Conservation (phyloP, 805 yeast genomes). For the Spathaspora hagerdaliae region DNA sequence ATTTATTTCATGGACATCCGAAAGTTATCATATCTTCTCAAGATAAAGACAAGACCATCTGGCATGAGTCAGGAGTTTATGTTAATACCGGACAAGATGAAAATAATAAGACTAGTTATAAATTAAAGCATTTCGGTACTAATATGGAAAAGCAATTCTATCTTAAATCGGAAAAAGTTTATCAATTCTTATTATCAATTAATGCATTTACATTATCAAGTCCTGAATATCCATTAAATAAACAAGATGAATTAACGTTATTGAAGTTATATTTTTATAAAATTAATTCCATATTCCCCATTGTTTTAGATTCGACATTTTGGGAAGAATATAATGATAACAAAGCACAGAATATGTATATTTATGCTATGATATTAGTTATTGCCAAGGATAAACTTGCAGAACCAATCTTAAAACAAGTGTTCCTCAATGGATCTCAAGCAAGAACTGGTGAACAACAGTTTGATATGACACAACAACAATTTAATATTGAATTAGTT, state of each 20-base stretch:
- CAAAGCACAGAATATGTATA: slow-evolving; percentile 16
- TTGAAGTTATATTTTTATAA: slow-evolving; percentile 27
- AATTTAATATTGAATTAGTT: slow-evolving; percentile 2
- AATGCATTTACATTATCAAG: slow-evolving; percentile 28
- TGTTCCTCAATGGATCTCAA: slow-evolving; percentile 12
- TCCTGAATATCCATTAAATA: slow-evolving; percentile 17
- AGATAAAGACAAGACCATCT: slow-evolving; percentile 15
- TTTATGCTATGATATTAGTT: slow-evolving; percentile 26
- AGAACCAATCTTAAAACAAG: slow-evolving; percentile 18
- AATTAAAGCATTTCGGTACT: neutral
- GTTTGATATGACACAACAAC: neutral
- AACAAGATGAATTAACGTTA: slow-evolving; percentile 16
- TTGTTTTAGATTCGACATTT: slow-evolving; percentile 23
- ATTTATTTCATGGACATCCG: slow-evolving; percentile 23
- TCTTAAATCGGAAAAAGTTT: slow-evolving; percentile 11
- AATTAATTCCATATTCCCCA: slow-evolving; percentile 30
- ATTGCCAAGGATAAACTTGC: slow-evolving; percentile 24
- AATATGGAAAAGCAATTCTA: slow-evolving; percentile 11
- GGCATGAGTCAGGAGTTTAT: slow-evolving; percentile 23
- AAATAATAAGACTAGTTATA: slow-evolving; percentile 5
- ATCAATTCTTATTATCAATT: slow-evolving; percentile 18
- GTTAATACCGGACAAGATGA: slow-evolving; percentile 10
- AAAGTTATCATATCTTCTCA: slow-evolving; percentile 18
- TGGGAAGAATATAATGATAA: slow-evolving; percentile 21
- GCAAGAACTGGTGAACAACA: slow-evolving; percentile 1